Conservation (phyloP, 2,329 filamentous ascomycete species). For the Colletotrichum tropicale region DNA sequence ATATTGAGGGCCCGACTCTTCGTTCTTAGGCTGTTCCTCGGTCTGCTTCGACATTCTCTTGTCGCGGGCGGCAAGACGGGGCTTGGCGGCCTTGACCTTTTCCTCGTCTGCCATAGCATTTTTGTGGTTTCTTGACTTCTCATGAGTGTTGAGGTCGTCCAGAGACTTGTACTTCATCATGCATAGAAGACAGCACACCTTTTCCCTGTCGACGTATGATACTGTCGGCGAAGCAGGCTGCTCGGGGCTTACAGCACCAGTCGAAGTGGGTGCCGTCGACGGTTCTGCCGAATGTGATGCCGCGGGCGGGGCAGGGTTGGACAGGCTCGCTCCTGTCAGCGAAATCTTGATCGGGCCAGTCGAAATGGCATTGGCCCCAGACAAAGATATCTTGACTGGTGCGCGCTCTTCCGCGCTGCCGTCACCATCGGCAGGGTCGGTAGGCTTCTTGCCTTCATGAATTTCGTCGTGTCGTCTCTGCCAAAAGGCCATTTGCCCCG, state of each 20-base stretch:
- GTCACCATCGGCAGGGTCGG: neutral
- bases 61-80: constrained; percentile 38
- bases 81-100: constrained; percentile 54
- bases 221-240: constrained; percentile 19
- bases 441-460: constrained; percentile 25
- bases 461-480: constrained; percentile 48
- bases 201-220: constrained; percentile 65
- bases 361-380: neutral
- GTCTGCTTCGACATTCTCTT: constrained; percentile 35
- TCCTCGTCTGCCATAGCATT: constrained; percentile 42
- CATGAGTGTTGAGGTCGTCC: constrained; percentile 46
- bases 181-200: constrained; percentile 48
- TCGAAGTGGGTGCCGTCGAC: constrained; percentile 13
- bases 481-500: constrained; percentile 48
- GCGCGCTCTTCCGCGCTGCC: constrained; percentile 3
- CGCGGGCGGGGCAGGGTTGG: neutral
- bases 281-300: neutral
- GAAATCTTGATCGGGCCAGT: constrained; percentile 34
- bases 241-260: neutral
- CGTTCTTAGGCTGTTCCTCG: constrained; percentile 23
- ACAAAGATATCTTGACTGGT: constrained; percentile 24
- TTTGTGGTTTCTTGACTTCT: constrained; percentile 46
- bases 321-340: constrained; percentile 21
- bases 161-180: constrained; percentile 51
- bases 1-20: constrained; percentile 45